These are phyloP conservation scores for Austropuccinia psidii DNA, from an alignment of 1,284 basidiomycete species.

Conservation along the genomic window DNA sequence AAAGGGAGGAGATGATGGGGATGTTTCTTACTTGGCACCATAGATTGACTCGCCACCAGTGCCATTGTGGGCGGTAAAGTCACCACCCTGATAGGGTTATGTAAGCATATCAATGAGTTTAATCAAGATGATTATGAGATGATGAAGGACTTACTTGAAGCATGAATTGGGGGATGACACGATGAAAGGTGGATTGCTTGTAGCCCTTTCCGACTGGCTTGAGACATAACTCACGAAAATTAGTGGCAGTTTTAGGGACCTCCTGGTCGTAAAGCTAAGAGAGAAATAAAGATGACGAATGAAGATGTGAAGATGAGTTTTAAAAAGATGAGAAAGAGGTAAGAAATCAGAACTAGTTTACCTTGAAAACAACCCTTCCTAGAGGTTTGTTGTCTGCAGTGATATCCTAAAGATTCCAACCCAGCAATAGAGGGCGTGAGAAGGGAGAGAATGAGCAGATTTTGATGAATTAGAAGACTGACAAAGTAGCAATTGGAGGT, in stretches of 20 bases:
- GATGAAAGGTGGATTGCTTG: slow-evolving; percentile 39
- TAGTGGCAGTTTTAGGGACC: slow-evolving; percentile 45
- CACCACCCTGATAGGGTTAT: slow-evolving; percentile 42
- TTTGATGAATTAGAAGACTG: not conserved
- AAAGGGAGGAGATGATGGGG: not conserved
- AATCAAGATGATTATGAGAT: not conserved
- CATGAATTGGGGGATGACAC: slow-evolving; percentile 34
- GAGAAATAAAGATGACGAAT: not conserved
- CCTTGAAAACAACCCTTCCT: slow-evolving; percentile 29
- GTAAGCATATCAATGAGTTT: not conserved
- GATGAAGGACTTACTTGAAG: slow-evolving; percentile 1
- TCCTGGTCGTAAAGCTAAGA: slow-evolving; percentile 33
- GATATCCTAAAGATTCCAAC: slow-evolving; percentile 1
- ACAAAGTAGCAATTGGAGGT: slow-evolving; percentile 14
- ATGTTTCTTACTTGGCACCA: slow-evolving; percentile 31
- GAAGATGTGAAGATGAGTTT: not conserved
- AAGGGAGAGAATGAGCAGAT: not conserved
- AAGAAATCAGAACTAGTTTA: not conserved
- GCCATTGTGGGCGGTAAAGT: slow-evolving; percentile 46
- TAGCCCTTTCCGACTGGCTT: slow-evolving; percentile 41
- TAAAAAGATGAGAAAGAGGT: not conserved
- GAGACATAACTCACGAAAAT: slow-evolving; percentile 45
- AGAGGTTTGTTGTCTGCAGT: slow-evolving; percentile 8
- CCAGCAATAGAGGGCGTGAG: not conserved
- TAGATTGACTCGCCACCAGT: slow-evolving; percentile 45